Evolutionary conservation across 2,329 filamentous ascomycete genomes (phyloP), one percentile per base, ranked within the genome.

Genomic region (Volutella citrinella): DNA sequence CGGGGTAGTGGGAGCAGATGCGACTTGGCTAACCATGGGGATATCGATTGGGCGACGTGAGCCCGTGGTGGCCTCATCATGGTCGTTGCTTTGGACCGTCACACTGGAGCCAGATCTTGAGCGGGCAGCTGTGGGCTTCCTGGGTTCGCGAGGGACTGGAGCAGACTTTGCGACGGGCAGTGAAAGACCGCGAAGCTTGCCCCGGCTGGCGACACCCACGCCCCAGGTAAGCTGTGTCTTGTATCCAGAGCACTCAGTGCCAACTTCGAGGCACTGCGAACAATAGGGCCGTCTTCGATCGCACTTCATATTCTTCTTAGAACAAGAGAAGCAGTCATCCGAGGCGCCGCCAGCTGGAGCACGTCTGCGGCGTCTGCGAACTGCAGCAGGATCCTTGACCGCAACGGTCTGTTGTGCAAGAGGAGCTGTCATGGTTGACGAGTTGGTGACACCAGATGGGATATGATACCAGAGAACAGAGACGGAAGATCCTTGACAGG

Each of bases 161-260:
- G 75, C 72, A 9, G 75, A 65, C 57, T 80, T 80, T 36, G 78
- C 79, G 43, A 83, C 74, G 38, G 79, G 79, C 38, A 95, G 70
- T 36, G 90, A 90, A 49, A 96, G 72, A 23, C 91, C 91, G 43
- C 91, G 80, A 45, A 97, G 80, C 70, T 97, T 97, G 57, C 91
- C 91, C 55, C 91, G 82, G 65, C 90, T 96, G 36, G 91, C 91
- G 39, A 97, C 91, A 32, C 91, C 91, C 29, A 96, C 87, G 25
- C 89, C 89, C 91, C 91, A 97, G 28, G 91, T 97, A 64, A 97
- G 74, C 51, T 91, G 90, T 12, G 91, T 97, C 68, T 94, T 94
- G 72, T 97, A 97, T 40, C 91, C 91, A 18, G 87, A 89, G 68
- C 91, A 97, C 57, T 95, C 89, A 60, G 88, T 89, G 46, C 89